Evolutionary conservation across 345 rosid species (phyloP).

Genomic region (Pistacia vera): DNA sequence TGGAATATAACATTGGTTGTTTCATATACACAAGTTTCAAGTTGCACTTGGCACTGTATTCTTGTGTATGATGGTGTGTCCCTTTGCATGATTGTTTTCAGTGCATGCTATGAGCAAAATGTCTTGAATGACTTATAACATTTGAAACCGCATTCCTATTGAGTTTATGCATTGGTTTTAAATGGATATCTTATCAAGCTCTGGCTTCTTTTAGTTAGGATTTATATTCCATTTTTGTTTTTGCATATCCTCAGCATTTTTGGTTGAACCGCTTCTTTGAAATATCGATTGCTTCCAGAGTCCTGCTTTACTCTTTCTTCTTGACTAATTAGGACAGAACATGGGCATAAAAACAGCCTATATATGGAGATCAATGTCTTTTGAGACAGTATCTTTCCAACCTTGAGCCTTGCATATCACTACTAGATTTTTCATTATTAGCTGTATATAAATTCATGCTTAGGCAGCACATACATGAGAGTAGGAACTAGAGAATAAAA

Average conservation of each 20-base stretch:
- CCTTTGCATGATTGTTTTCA: not conserved
- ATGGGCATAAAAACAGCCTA: too few species aligned
- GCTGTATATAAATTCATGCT: not conserved
- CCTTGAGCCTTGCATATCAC: not conserved
- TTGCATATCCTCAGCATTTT: not conserved
- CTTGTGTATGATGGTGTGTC: not conserved
- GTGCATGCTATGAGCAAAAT: not conserved
- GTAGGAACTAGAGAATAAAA: not conserved
- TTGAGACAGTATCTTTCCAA: not conserved
- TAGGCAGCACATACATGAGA: not conserved
- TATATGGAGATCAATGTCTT: too few species aligned
- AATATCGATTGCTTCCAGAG: too few species aligned
- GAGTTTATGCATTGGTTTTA: constrained; percentile 3
- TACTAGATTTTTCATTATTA: not conserved
- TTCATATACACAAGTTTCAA: not conserved
- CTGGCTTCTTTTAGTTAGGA: not conserved
- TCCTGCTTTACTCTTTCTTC: too few species aligned
- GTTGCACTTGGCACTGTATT: not conserved
- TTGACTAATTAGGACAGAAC: too few species aligned
- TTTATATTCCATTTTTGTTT: not conserved
- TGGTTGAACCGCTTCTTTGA: too few species aligned
- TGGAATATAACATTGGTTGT: not conserved
- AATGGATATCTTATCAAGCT: not conserved
- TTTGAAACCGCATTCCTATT: not conserved
- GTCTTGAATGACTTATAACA: not conserved